phyloP scores from a whole-genome alignment of 176 grass and related monocot species.

The Aegilops umbellulata region DNA sequence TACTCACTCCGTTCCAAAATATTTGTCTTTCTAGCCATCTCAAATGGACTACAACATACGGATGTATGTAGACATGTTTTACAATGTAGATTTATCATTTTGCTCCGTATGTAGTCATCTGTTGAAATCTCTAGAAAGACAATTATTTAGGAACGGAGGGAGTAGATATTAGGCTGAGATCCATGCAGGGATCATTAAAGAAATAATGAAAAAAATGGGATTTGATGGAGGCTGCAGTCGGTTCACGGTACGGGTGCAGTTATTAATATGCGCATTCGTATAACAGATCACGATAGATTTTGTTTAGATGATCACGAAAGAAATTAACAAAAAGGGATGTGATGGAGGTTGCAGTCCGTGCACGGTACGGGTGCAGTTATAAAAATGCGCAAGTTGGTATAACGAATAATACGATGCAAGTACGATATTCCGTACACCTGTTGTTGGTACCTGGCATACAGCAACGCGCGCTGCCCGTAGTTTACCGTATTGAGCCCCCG shows the following conservation, averaged over 20 bases:
- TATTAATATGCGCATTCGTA: neutral
- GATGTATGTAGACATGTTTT: no score
- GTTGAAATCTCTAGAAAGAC: no score
- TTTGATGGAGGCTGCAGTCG: neutral
- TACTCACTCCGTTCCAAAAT: no score
- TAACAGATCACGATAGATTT: no score
- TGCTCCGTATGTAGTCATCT: no score
- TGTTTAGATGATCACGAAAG: neutral
- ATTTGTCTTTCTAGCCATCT: no score
- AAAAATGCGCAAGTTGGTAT: slow-evolving; percentile 7
- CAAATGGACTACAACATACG: no score
- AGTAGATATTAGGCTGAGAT: no score
- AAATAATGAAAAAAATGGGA: no score
- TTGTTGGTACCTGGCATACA: neutral
- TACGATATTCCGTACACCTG: neutral
- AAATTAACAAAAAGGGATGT: neutral
- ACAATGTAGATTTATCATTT: no score
- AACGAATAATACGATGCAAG: neutral
- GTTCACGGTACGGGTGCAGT: neutral
- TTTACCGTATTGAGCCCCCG: neutral
- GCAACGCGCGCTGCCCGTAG: neutral
- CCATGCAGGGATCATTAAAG: no score
- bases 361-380: neutral
- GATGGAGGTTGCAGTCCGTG: neutral
- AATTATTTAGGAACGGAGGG: no score